Percentiles rank a stretch among this genome's conserved stretches.
phyloP scores from a whole-genome alignment of 371 early-diverging fungal species.

The Catenaria anguillulae region DNA sequence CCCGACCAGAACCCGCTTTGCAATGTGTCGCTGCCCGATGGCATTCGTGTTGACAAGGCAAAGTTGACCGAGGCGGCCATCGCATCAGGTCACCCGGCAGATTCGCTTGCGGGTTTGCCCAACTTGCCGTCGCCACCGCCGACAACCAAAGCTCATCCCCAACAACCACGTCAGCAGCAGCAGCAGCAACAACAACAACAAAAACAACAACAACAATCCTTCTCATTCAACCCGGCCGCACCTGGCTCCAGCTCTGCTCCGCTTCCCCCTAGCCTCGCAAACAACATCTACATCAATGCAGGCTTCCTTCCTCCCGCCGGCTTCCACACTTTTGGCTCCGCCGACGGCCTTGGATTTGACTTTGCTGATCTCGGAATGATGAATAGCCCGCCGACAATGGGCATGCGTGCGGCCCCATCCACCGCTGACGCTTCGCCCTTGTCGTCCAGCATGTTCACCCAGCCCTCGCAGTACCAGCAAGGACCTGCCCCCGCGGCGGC shows the following conservation, averaged over 20 bases:
- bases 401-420: no score
- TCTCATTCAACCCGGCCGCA: background rate
- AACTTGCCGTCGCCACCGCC: background rate
- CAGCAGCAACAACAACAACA: background rate
- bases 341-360: no score
- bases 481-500: background rate
- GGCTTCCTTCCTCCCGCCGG: background rate
- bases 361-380: background rate
- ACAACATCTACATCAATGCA: background rate
- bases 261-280: background rate
- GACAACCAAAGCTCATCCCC: no score
- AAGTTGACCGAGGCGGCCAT: background rate
- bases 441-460: no score
- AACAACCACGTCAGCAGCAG: background rate
- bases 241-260: no score
- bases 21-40: no score
- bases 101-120: background rate
- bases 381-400: no score
- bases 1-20: no score
- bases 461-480: no score
- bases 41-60: background rate
- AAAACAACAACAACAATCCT: background rate
- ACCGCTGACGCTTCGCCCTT: no score
- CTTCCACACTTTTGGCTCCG: no score
- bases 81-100: background rate